Evolutionary conservation across 148 eudicot species (phyloP), one percentile per base, ranked within the genome.

Genomic region (Silene latifolia): DNA sequence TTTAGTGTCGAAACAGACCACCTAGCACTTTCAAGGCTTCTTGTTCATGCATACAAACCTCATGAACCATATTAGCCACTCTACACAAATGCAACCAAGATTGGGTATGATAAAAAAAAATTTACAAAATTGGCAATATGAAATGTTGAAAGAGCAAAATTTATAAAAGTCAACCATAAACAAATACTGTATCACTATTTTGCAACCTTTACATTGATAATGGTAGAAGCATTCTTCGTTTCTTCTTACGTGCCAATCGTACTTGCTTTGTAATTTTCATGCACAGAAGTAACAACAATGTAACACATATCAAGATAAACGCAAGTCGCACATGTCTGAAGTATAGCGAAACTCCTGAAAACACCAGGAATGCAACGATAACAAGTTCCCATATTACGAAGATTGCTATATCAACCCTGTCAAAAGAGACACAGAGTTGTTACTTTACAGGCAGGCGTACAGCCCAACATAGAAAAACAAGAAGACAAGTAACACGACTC

Each of bases 141-240:
- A 67, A 29, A 74, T 46, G 59, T 57, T 66, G 29, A 63, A 67
- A 23, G 69, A 59, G 72, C 72, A 80, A 72, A 80, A 72, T 47
- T 80, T 69, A 72, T 24, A 61, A 67, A 58, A 47, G 48, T 64
- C 71, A 71, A 27, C 3, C 62, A 32, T n/a, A 75, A 80, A 64
- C 3, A 42, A 54, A 76, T 79, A n/a, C n/a, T n/a, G n/a, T n/a
- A 70, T 76, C 79, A 67, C 76, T 76, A 39, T 65, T 71, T 80
- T 42, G 65, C 73, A 66, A 73, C n/a, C 21, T 80, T n/a, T 87
- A 95, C 97, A 95, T 95, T n/a, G 98, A 95, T 61, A 95, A 78
- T 8, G 98, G 98, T 67, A 95, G 93, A 85, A 95, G 97, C 98
- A 95, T 95, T 85, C 98, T 95, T 72, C 97, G 89, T 79, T 90